Percentiles rank a stretch among this genome's conserved stretches.
Conservation (phyloP, 495 filamentous ascomycete genomes). For the Neurospora tetraspora region DNA sequence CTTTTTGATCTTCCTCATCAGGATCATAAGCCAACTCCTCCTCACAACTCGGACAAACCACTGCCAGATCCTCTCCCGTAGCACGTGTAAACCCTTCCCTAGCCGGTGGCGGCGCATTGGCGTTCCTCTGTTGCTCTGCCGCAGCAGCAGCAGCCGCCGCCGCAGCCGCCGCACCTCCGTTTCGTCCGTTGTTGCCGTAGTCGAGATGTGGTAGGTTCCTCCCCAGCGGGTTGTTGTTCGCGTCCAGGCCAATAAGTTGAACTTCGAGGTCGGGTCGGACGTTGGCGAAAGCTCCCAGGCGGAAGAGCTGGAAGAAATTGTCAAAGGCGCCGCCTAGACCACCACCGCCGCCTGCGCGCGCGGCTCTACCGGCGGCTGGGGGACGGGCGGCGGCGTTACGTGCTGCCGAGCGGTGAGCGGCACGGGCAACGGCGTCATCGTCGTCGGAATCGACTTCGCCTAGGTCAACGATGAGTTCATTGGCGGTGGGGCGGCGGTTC, state of each 20-base stretch:
- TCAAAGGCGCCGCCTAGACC: background rate
- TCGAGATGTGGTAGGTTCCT: conserved; percentile 20
- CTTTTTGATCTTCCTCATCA: conserved; percentile 9
- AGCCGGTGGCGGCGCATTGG: conserved; percentile 23
- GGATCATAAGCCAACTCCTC: conserved; percentile 37
- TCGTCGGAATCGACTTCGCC: background rate
- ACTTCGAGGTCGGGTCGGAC: conserved; percentile 10
- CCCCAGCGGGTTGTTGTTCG: conserved; percentile 15
- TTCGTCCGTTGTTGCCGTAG: conserved; percentile 17
- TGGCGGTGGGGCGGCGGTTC: background rate
- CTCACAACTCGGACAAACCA: conserved; percentile 38
- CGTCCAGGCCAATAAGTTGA: conserved; percentile 7
- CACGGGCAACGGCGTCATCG: background rate
- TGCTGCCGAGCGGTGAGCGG: background rate
- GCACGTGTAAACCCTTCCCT: conserved; percentile 32
- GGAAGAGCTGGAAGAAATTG: background rate
- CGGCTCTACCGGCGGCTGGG: background rate
- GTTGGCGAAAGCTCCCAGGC: background rate
- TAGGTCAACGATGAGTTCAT: background rate
- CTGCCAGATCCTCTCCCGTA: conserved; percentile 28
- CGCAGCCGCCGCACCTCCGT: background rate
- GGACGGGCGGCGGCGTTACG: background rate
- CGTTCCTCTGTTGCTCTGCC: conserved; percentile 12
- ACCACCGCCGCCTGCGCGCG: background rate
- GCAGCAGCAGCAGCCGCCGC: background rate